Base-by-base conservation (phyloP, 2,329 filamentous ascomycete genomes). In the Didymella glomerata region DNA sequence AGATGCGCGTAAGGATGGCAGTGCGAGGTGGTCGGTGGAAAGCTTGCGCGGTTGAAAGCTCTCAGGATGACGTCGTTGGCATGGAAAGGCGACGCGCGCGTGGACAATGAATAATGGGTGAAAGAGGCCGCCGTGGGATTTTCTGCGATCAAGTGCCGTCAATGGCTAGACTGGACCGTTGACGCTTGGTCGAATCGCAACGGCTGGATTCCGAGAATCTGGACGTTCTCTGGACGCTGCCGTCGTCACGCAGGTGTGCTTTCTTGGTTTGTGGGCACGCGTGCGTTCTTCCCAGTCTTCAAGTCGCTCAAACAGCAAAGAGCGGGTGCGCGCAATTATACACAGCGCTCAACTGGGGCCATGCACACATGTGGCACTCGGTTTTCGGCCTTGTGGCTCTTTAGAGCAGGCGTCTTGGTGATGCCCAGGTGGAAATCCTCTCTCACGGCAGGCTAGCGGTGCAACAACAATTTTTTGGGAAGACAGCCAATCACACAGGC, bases 321-420 rank as follows among this genome's bases (percentile, higher is more conserved):
- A 61, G 49, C 52, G 48, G 48, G 28, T 10, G 47, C 49, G 42
- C 30, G 28, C 50, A 53, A 32, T 38, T 48, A 60, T 48, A 59
- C 40, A 22, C 38, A 54, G 52, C 48, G 48, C 16, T 38, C 45
- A 49, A 61, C 57, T 46, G 45, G 52, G 58, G 36, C 52, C 48
- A 46, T 61, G 44, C 66, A 68, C 62, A 57, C 50, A 60, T 67
- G 45, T 46, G 65, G 67, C 48, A 59, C 54, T 47, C 57, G 55
- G 54, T 49, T 48, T 48, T 67, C 68, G 69, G 69, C 50, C 52
- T 45, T 48, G 55, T 56, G 55, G 63, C 69, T 72, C 46, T 55
- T 67, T 63, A 48, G 28, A 70, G 68, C 63, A 67, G 62, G 64
- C 57, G 46, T 65, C 44, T 63, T 59, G 65, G 48, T 55, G 61